These are phyloP conservation scores for Kondoa subrosea DNA, from an alignment of 768 basidiomycete genomes.

Conservation along the genomic window DNA sequence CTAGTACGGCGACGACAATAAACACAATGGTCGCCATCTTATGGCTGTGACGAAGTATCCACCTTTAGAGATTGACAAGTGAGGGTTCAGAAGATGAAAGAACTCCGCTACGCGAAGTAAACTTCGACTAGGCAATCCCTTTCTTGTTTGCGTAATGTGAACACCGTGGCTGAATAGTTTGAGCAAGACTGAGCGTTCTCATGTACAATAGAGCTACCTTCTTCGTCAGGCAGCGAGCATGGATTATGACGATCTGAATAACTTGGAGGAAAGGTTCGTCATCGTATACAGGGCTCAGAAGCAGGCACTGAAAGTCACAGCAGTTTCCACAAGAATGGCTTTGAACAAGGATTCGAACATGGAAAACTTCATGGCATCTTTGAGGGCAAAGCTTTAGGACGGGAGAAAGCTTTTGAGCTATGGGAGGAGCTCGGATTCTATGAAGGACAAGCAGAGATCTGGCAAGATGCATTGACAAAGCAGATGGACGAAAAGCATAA, in stretches of 20 bases:
- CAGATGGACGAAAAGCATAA: conserved; percentile 32
- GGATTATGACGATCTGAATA: neutral
- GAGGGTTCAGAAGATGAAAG: too few species aligned
- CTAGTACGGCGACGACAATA: neutral
- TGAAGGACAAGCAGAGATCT: conserved; percentile 62
- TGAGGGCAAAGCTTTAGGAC: conserved; percentile 74
- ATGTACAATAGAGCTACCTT: too few species aligned
- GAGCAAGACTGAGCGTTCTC: too few species aligned
- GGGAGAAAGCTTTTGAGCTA: conserved; percentile 80
- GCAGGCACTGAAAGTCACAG: neutral
- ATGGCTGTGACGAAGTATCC: neutral
- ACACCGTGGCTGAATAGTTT: too few species aligned
- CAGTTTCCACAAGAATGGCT: conserved; percentile 59
- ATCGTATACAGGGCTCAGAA: neutral
- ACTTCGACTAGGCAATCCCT: too few species aligned
- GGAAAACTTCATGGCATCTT: conserved; percentile 77
- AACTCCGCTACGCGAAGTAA: too few species aligned
- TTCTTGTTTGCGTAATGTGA: too few species aligned
- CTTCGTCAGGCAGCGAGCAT: neutral
- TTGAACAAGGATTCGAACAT: conserved; percentile 59
- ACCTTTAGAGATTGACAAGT: too few species aligned
- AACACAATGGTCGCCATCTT: neutral
- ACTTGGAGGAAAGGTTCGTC: neutral
- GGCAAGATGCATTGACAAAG: conserved; percentile 43
- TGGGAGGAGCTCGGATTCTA: conserved; percentile 96